Base-by-base conservation (phyloP, 2,329 filamentous ascomycete species). In the Penicillium frequentans region DNA sequence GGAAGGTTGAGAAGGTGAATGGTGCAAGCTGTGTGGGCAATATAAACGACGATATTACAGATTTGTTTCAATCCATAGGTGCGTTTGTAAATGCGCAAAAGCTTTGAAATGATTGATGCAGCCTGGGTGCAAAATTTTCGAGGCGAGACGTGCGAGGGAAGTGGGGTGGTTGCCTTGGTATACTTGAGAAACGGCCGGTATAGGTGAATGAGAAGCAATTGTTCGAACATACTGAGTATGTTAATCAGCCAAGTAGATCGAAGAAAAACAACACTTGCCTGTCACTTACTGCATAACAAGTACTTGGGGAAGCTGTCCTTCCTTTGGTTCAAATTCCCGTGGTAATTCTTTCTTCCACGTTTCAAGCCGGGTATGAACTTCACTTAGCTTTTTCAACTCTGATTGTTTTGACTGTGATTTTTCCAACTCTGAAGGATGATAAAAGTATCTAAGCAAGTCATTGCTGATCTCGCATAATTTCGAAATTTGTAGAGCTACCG, bases 181-280 rank as follows among this genome's bases (percentile, higher is more conserved):
- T 97, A 98, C 73, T 95, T 96, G 50, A 98, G 82, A 70, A 98
- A 98, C 0, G 95, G 93, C 5, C 93, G 87, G 79, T 97, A 98
- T 5, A 98, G 86, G 69, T 98, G 93, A 58, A 98, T 96, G 70
- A 96, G 96, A 47, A 97, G 86, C 1, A 98, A 83, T 69, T 98
- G 93, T 74, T 93, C 96, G 76, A 98, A 96, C 93, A 98, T 98
- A 78, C 93, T 97, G 67, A 21, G 23, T 5, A 23, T 16, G 9
- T 3, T 8, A 5, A 56, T 75, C 49, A 73, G 62, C 23, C 31
- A 33, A 43, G 6, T 19, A 16, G 3, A 44, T 1, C 19, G 27
- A 14, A 31, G 21, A 50, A 21, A 23, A 13, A 23, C 7, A 10
- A 5, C 13, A 9, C 26, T 21, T 23, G 3, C 16, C 3, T 31